Conservation (phyloP, 2,329 filamentous ascomycete species). For the Botrytis squamosa region DNA sequence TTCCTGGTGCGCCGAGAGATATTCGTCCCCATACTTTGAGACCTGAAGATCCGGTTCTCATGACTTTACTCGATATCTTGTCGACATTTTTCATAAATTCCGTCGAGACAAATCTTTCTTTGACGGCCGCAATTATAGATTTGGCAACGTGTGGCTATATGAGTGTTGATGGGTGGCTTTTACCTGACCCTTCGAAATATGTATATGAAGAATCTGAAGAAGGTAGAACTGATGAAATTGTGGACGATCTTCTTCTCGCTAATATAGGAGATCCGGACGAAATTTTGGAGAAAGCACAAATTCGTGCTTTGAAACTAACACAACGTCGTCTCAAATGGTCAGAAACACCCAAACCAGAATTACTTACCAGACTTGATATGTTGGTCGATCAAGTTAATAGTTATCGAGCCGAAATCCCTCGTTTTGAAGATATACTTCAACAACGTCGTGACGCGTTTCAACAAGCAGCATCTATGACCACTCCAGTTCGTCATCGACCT, state of each 20-base stretch:
- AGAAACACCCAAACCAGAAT: slow-evolving; percentile 49
- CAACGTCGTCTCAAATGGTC: slow-evolving; percentile 55
- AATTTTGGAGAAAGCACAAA: slow-evolving; percentile 45
- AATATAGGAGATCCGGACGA: slow-evolving; percentile 34
- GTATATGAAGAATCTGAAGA: slow-evolving; percentile 51
- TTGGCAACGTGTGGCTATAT: slow-evolving; percentile 83
- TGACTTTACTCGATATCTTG: slow-evolving; percentile 68
- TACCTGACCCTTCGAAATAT: slow-evolving; percentile 68
- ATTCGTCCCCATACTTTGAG: slow-evolving; percentile 61
- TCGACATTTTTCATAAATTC: slow-evolving; percentile 85
- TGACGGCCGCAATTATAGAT: slow-evolving; percentile 81
- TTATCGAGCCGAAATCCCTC: slow-evolving; percentile 64
- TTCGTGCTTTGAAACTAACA: slow-evolving; percentile 51
- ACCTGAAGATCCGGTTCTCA: slow-evolving; percentile 61
- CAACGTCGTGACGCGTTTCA: slow-evolving; percentile 64
- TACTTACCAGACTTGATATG: slow-evolving; percentile 57
- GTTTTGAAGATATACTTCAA: slow-evolving; percentile 71
- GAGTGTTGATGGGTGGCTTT: slow-evolving; percentile 84
- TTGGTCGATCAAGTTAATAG: slow-evolving; percentile 61
- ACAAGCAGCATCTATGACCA: slow-evolving; percentile 49
- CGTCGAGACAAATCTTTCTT: slow-evolving; percentile 83
- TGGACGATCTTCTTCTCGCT: slow-evolving; percentile 34
- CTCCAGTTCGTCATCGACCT: slow-evolving; percentile 40
- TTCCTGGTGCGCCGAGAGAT: slow-evolving; percentile 60
- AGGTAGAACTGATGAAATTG: slow-evolving; percentile 40